Percentiles rank a stretch among this genome's conserved stretches.
Conservation (phyloP, 2,329 filamentous ascomycete genomes). For the Kalmusia sp. region DNA sequence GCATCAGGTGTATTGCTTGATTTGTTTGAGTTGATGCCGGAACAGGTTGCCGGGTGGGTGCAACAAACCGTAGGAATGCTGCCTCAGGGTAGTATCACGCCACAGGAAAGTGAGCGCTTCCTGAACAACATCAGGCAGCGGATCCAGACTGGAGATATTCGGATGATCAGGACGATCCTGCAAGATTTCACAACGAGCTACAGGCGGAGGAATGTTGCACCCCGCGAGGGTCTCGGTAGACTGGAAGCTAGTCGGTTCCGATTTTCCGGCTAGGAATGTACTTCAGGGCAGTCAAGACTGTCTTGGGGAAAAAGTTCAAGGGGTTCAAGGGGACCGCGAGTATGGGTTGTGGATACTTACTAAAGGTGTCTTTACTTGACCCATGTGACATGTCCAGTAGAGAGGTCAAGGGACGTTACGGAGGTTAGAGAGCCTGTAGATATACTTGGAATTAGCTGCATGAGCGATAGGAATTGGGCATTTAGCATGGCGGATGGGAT, state of each 20-base stretch:
- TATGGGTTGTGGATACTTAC: not conserved
- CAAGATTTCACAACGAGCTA: slow-evolving; percentile 98
- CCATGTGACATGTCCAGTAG: not conserved
- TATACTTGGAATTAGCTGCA: slow-evolving; percentile 10
- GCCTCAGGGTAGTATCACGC: slow-evolving; percentile 74
- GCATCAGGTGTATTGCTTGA: slow-evolving; percentile 90
- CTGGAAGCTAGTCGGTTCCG: slow-evolving; percentile 88
- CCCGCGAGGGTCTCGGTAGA: slow-evolving; percentile 85
- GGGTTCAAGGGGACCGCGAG: not conserved
- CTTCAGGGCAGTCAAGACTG: too few species aligned
- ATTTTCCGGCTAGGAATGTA: slow-evolving; percentile 60
- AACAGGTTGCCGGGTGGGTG: slow-evolving; percentile 82
- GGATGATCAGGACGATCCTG: slow-evolving; percentile 82
- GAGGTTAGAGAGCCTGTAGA: slow-evolving; percentile 8
- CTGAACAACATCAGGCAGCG: slow-evolving; percentile 81
- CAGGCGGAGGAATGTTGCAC: slow-evolving; percentile 91
- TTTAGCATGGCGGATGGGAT: slow-evolving; percentile 8
- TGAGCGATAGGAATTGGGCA: slow-evolving; percentile 6
- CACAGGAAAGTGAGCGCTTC: slow-evolving; percentile 80
- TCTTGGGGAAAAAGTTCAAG: too few species aligned
- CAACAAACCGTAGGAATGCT: slow-evolving; percentile 83
- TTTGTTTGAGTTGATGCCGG: slow-evolving; percentile 85
- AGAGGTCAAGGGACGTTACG: slow-evolving; percentile 2
- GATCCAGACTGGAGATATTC: slow-evolving; percentile 71
- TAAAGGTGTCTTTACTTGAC: not conserved